Evolutionary conservation across 2,329 filamentous ascomycete species (phyloP).

Genomic region (Peltaster fructicola): DNA sequence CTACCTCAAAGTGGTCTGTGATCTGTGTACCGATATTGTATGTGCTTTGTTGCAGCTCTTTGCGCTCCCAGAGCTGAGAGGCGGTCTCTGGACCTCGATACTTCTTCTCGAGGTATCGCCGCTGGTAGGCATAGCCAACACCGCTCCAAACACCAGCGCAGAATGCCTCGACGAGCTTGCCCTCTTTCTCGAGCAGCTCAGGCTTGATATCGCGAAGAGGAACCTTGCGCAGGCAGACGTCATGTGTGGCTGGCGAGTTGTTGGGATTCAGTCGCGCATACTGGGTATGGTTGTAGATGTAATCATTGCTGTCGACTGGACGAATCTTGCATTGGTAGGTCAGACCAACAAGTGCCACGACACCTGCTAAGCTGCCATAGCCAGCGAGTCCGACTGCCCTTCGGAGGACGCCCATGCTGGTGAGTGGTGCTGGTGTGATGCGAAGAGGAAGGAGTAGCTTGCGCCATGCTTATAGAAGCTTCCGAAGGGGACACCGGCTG

Average conservation of each 20-base stretch:
- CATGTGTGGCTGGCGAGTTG: constrained; percentile 44
- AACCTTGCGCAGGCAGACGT: constrained; percentile 45
- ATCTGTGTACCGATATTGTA: constrained; percentile 48
- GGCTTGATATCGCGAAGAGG: constrained; percentile 47
- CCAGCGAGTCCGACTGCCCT: constrained; percentile 15
- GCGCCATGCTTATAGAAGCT: too few relatives aligned
- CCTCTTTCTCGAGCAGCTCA: constrained; percentile 43
- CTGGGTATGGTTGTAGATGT: constrained; percentile 39
- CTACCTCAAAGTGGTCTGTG: constrained; percentile 55
- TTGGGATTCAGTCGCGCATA: constrained; percentile 45
- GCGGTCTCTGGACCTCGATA: constrained; percentile 38
- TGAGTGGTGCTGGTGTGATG: not conserved
- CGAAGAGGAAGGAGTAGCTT: not conserved
- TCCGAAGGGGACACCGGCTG: too few relatives aligned
- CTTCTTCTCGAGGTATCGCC: constrained; percentile 40
- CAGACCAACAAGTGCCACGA: constrained; percentile 34
- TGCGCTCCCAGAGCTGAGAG: constrained; percentile 42
- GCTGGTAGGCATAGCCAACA: constrained; percentile 40
- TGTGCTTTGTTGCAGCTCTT: constrained; percentile 35
- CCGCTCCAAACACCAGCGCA: constrained; percentile 47
- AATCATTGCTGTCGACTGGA: constrained; percentile 42
- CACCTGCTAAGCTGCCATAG: constrained; percentile 24
- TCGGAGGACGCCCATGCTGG: constrained; percentile 17
- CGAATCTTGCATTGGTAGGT: constrained; percentile 39
- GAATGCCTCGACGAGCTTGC: constrained; percentile 45